Conservation (phyloP, 495 filamentous ascomycete genomes). For the Annulohypoxylon maeteangense region DNA sequence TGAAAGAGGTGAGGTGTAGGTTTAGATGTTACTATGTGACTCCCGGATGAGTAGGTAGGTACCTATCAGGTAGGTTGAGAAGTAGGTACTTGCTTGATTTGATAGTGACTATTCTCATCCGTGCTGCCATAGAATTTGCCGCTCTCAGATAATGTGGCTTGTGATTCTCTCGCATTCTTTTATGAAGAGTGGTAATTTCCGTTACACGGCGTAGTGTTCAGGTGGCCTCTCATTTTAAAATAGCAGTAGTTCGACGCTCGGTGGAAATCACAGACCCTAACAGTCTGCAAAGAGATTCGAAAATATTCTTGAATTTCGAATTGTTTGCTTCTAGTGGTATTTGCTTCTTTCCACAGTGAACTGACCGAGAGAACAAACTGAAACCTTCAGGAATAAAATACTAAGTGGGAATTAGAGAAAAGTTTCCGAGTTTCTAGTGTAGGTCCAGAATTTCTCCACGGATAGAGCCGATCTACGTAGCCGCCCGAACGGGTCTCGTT, state of each 20-base stretch:
- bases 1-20: neutral
- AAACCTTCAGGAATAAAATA: neutral
- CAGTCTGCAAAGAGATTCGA: neutral
- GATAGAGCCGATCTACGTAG: slow-evolving; percentile 20
- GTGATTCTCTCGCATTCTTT: neutral
- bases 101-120: neutral
- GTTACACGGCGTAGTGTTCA: neutral
- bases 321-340: neutral
- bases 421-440: neutral
- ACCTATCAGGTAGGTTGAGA: neutral
- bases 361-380: neutral
- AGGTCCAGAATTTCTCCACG: neutral
- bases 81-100: neutral
- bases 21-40: neutral
- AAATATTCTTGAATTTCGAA: neutral
- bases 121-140: neutral
- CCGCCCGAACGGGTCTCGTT: slow-evolving; percentile 18
- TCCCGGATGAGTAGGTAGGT: neutral
- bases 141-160: neutral
- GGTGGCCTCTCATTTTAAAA: neutral
- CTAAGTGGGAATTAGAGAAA: neutral
- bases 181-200: neutral
- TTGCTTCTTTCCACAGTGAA: neutral
- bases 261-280: neutral
- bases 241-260: neutral